phyloP scores from a whole-genome alignment of 306 rosid genomes.

The Abrus precatorius region DNA sequence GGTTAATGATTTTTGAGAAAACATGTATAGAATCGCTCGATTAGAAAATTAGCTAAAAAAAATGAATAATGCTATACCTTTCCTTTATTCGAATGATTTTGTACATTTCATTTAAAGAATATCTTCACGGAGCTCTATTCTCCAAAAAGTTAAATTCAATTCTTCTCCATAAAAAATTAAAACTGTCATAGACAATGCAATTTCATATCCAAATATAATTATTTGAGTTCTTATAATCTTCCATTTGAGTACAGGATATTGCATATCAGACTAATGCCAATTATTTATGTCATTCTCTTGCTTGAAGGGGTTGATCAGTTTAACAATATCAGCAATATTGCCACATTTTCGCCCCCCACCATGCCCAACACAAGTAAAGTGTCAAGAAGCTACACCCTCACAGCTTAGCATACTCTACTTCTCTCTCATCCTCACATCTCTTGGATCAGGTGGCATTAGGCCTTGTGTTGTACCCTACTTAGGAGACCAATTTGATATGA shows the following conservation, averaged over 20 bases:
- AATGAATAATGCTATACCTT: no score
- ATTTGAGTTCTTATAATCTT: no score
- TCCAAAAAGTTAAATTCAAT: no score
- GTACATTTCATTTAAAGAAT: no score
- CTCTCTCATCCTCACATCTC: constrained; percentile 69
- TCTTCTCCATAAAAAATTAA: no score
- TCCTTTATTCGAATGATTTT: no score
- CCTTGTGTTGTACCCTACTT: constrained; percentile 82
- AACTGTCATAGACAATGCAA: no score
- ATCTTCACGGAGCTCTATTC: no score
- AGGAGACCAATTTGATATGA: constrained; percentile 85
- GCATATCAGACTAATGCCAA: not conserved
- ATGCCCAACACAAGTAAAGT: constrained; percentile 72
- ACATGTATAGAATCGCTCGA: no score
- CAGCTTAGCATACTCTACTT: constrained; percentile 63
- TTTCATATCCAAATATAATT: no score
- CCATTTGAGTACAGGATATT: not conserved
- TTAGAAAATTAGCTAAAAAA: no score
- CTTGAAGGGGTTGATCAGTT: constrained; percentile 62
- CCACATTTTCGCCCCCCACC: constrained; percentile 72
- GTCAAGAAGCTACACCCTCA: constrained; percentile 64
- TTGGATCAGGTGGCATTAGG: constrained; percentile 79
- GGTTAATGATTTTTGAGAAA: no score
- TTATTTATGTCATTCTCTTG: not conserved
- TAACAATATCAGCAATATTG: constrained; percentile 67